Evolutionary conservation across 2,329 filamentous ascomycete genomes (phyloP).

Genomic region (Aspergillus awamori): DNA sequence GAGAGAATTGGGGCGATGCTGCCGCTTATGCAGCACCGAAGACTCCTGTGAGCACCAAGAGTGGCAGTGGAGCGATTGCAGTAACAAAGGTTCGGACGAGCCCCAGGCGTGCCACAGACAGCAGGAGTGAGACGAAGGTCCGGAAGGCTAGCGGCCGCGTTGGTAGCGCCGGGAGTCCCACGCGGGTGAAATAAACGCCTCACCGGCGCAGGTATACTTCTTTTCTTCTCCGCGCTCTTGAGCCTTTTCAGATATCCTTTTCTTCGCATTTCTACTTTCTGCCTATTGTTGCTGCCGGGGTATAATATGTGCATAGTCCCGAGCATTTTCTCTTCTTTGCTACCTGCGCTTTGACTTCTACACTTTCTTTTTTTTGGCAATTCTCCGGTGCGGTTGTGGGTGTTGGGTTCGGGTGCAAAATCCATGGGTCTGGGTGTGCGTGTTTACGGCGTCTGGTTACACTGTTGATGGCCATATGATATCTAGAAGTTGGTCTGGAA

Average conservation of each 20-base stretch:
- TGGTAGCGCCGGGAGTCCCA: slow-evolving; percentile 45
- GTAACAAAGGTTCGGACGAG: slow-evolving; percentile 67
- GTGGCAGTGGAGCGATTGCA: slow-evolving; percentile 53
- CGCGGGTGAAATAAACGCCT: slow-evolving; percentile 32
- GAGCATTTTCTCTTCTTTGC: slow-evolving; percentile 21
- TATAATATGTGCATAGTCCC: slow-evolving; percentile 22
- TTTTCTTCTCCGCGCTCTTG: slow-evolving; percentile 8
- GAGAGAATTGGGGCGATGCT: slow-evolving; percentile 64
- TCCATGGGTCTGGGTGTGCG: slow-evolving; percentile 28
- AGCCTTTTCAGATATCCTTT: slow-evolving; percentile 18
- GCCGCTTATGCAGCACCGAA: slow-evolving; percentile 43
- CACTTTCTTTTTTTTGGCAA: slow-evolving; percentile 19
- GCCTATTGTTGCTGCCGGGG: slow-evolving; percentile 16
- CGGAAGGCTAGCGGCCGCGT: slow-evolving; percentile 52
- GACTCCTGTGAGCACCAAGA: slow-evolving; percentile 60
- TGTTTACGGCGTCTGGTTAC: slow-evolving; percentile 31
- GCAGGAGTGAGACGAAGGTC: slow-evolving; percentile 43
- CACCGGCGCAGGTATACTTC: slow-evolving; percentile 2
- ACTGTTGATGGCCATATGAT: slow-evolving; percentile 24
- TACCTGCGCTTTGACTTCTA: slow-evolving; percentile 14
- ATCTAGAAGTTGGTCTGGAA: slow-evolving; percentile 24
- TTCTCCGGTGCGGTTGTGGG: slow-evolving; percentile 15
- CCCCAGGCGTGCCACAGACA: slow-evolving; percentile 48
- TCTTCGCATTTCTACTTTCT: slow-evolving; percentile 6
- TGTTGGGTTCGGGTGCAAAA: slow-evolving; percentile 27